A percentile compares a stretch with the other conserved stretches of the same genome.
Conservation (phyloP, 441 rosid genomes). For the Brassica balearica region DNA sequence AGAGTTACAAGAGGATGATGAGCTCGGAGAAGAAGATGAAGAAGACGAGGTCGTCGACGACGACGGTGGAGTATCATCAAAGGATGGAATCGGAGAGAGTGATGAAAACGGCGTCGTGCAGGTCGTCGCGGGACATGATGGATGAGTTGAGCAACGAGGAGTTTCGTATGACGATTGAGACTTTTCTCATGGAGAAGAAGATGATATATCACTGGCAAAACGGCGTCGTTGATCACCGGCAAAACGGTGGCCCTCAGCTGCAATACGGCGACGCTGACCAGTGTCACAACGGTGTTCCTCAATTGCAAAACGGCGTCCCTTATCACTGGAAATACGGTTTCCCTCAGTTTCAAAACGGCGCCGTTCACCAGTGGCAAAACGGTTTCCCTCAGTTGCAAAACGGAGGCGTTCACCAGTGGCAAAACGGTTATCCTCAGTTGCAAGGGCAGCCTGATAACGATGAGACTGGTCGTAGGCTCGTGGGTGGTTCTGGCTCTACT, state of each 20-base stretch:
- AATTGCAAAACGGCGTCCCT: not conserved
- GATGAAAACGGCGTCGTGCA: conserved; percentile 32
- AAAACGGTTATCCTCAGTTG: not conserved
- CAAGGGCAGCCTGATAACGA: conserved; percentile 11
- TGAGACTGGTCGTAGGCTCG: conserved; percentile 1
- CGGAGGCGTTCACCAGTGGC: not conserved
- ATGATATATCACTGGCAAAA: conserved; percentile 7
- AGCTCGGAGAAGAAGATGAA: conserved; percentile 42
- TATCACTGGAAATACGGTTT: not conserved
- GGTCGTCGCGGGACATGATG: conserved; percentile 47
- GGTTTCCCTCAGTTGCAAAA: not conserved
- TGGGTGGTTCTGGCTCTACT: too few species aligned
- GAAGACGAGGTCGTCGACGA: conserved; percentile 14
- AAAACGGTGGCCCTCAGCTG: not conserved
- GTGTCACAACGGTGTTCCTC: not conserved
- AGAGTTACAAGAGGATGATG: conserved; percentile 43
- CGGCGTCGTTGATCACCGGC: not conserved
- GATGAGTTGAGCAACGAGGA: conserved; percentile 62
- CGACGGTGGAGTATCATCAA: conserved; percentile 43
- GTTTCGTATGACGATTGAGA: conserved; percentile 54
- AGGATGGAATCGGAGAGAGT: conserved; percentile 32
- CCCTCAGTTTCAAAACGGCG: conserved; percentile 40
- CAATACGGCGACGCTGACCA: not conserved
- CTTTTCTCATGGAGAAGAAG: conserved; percentile 46
- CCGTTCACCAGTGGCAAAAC: not conserved